phyloP scores from a whole-genome alignment of 805 yeast genomes.

The Zygoascus ofunaensis region DNA sequence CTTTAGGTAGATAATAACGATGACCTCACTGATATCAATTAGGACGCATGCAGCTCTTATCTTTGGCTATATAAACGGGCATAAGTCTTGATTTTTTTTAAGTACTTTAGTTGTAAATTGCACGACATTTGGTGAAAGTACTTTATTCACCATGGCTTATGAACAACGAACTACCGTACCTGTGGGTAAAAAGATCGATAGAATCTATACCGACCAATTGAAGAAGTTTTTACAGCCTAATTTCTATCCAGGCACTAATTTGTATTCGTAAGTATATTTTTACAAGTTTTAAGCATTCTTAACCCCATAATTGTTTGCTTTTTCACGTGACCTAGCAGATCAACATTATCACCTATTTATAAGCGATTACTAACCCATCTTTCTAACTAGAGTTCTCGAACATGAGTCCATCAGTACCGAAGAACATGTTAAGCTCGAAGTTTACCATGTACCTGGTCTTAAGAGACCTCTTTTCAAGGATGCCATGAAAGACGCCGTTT shows the following conservation, averaged over 20 bases:
- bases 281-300: too few relatives aligned
- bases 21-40: too few relatives aligned
- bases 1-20: too few relatives aligned
- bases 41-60: too few relatives aligned
- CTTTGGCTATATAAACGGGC: too few relatives aligned
- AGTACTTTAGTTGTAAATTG: too few relatives aligned
- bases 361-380: slow-evolving; percentile 57
- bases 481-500: slow-evolving; percentile 39
- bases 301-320: too few relatives aligned
- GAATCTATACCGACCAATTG: slow-evolving; percentile 5
- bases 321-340: too few relatives aligned
- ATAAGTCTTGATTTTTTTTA: too few relatives aligned
- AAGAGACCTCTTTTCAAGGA: slow-evolving; percentile 52
- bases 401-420: slow-evolving; percentile 41
- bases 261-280: slow-evolving; percentile 30
- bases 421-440: slow-evolving; percentile 46
- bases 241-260: not conserved
- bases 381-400: slow-evolving; percentile 60
- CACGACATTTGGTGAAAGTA: too few relatives aligned
- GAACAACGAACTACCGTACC: slow-evolving; percentile 4
- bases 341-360: too few relatives aligned
- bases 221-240: slow-evolving; percentile 1
- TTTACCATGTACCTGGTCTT: slow-evolving; percentile 63
- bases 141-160: slow-evolving; percentile 1
- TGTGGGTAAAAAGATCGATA: slow-evolving; percentile 9